Evolutionary conservation across 352 stramenopile genomes (phyloP).

Genomic region (Phytophthora pini): DNA sequence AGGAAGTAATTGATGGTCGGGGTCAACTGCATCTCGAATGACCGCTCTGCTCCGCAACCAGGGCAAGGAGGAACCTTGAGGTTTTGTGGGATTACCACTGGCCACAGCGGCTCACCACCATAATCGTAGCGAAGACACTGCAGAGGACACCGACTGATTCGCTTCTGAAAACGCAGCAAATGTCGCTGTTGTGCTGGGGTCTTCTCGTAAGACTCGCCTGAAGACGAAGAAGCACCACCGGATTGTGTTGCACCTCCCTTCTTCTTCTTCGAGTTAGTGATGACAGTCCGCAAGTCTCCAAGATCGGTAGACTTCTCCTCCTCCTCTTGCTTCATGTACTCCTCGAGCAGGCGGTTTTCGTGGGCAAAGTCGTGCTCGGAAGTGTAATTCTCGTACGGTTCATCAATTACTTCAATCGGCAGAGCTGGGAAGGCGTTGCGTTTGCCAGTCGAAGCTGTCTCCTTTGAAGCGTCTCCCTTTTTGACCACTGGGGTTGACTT

Average conservation of each 20-base stretch:
- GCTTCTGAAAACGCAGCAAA: constrained; percentile 89
- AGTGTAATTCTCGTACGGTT: constrained; percentile 75
- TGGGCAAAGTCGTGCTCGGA: constrained; percentile 71
- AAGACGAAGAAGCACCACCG: constrained; percentile 24
- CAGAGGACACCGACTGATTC: constrained; percentile 75
- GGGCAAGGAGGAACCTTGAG: constrained; percentile 61
- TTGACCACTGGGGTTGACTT: constrained; percentile 17
- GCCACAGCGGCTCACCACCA: constrained; percentile 83
- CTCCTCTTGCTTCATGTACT: constrained; percentile 85
- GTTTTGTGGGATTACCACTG: constrained; percentile 52
- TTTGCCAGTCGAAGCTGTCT: constrained; percentile 2
- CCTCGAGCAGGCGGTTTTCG: constrained; percentile 74
- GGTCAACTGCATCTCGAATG: constrained; percentile 86
- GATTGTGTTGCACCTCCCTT: constrained; percentile 17
- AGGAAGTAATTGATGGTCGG: constrained; percentile 89
- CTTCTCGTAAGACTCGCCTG: constrained; percentile 81
- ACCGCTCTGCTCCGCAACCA: constrained; percentile 63
- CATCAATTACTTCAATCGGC: constrained; percentile 76
- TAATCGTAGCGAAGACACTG: constrained; percentile 90
- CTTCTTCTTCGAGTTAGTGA: constrained; percentile 68
- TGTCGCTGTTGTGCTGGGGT: constrained; percentile 75
- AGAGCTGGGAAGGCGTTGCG: constrained; percentile 61
- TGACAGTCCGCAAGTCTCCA: constrained; percentile 59
- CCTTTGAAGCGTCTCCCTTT: constrained; percentile 5
- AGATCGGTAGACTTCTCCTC: constrained; percentile 80